Percentiles rank a stretch among this genome's conserved stretches.
Evolutionary conservation across 305 asterid genomes (phyloP).

Genomic region (Striga hermonthica): DNA sequence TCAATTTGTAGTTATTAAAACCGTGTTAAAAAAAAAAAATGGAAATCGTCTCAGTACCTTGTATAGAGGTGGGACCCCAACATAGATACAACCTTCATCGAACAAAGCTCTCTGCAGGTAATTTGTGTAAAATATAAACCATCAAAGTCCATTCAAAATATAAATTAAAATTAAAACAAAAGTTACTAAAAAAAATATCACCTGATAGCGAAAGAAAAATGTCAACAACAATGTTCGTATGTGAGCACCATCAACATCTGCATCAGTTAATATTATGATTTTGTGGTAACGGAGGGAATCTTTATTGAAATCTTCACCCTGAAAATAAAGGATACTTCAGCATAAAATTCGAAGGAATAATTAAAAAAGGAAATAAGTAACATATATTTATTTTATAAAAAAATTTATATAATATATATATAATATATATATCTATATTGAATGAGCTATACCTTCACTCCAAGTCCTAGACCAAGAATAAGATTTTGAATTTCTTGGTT

Average conservation of each 20-base stretch:
- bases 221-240: conserved; percentile 86
- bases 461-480: conserved; percentile 93
- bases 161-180: neutral
- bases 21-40: too few relatives aligned
- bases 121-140: conserved; percentile 19
- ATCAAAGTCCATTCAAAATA: conserved; percentile 27
- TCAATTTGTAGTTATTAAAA: neutral
- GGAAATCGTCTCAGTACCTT: conserved; percentile 50
- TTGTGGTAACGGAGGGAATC: conserved; percentile 96
- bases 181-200: conserved; percentile 20
- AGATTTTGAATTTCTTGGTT: conserved; percentile 98
- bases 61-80: conserved; percentile 95
- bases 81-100: conserved; percentile 90
- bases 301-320: conserved; percentile 95
- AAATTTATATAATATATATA: neutral
- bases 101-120: conserved; percentile 82
- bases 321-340: conserved; percentile 23
- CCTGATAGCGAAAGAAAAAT: conserved; percentile 96
- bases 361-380: conserved; percentile 5
- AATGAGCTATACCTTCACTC: conserved; percentile 68
- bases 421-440: neutral
- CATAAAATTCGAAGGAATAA: too few relatives aligned
- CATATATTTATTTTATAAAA: neutral
- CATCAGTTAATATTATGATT: conserved; percentile 93
- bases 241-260: conserved; percentile 99